These are phyloP conservation scores for Anisodus acutangulus DNA, from an alignment of 257 asterid genomes.

Conservation along the genomic window DNA sequence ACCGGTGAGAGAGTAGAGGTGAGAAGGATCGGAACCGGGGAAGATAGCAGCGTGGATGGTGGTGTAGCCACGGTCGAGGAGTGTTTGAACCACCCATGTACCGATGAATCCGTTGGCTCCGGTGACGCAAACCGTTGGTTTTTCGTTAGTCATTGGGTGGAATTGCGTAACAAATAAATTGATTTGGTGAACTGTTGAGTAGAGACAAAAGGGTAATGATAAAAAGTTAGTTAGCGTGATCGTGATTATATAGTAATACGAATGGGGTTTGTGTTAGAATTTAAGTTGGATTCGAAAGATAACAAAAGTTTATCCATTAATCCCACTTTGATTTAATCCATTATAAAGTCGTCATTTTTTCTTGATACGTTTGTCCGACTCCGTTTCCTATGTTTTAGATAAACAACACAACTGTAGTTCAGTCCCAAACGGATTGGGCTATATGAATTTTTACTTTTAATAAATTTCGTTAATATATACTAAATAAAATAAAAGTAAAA, in stretches of 20 bases:
- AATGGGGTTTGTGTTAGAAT: not conserved
- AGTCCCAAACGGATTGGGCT: too few species aligned
- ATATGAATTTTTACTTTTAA: too few species aligned
- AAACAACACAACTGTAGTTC: too few species aligned
- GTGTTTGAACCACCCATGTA: conserved; percentile 73
- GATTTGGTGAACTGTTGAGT: not conserved
- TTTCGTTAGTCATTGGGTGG: conserved; percentile 27
- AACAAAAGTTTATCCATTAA: not conserved
- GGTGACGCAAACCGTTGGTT: conserved; percentile 77
- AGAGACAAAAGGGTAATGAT: not conserved
- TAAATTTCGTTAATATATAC: too few species aligned
- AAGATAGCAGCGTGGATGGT: conserved; percentile 77
- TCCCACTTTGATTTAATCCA: not conserved
- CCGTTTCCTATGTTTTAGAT: not conserved
- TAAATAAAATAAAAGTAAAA: too few species aligned
- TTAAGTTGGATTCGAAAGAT: not conserved
- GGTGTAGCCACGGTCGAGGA: conserved; percentile 71
- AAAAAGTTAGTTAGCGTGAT: not conserved
- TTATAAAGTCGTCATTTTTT: too few species aligned
- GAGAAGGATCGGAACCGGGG: conserved; percentile 79
- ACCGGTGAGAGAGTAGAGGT: conserved; percentile 68
- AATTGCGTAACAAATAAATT: not conserved
- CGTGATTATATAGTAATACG: not conserved
- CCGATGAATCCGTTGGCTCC: conserved; percentile 99
- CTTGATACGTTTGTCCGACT: not conserved